Base-by-base conservation (phyloP, 345 rosid species). In the Ricinus communis region DNA sequence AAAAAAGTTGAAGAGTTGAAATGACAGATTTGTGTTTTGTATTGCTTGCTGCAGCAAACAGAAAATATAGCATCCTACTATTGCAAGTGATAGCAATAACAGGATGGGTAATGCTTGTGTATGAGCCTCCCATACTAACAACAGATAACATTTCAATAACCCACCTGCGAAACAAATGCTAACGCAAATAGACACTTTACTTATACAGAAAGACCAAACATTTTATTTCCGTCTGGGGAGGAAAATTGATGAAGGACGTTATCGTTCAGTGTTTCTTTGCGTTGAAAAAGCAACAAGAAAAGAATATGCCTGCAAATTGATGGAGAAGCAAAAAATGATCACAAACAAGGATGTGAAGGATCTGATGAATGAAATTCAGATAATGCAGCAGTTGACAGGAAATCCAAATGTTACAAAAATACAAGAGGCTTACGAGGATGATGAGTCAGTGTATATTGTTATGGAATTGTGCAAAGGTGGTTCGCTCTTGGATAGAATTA, bases 151-250 rank as follows among this genome's bases (percentile, higher is more conserved):
- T 43, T 4, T 8, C 47, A 12, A 43, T 43, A 43, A 43, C 12
- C 71, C 66, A 16, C 94, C 97, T 12, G 92, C 97, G 7, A 92
- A 91, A 65, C 91, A 68, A 12, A 66, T 91, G 65, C 85, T 86
- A 24, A 84, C 84, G 74, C 77, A 71, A 11, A 67, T 58, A n/a
- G 50, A 43, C 8, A 43, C 4, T 12, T 4, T 11, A 43, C 11
- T 43, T 43, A 3, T 43, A 12, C 77, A 0, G 72, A 74, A 33
- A 45, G n/a, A 69, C 74, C 68, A 0, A 61, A 49, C 28, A 36
- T 50, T 15, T 79, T 87, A 33, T 8, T 43, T 43, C 47, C 21
- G n/a, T 41, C 6, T 71, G 62, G 69, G 75, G n/a, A 62, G 33
- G 72, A 67, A 74, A 66, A 72, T 74, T 25, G 77, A 72, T 54